A percentile compares a stretch with the other conserved stretches of the same genome.
phyloP scores from a whole-genome alignment of 495 filamentous ascomycete species.

The Penicillium egyptiacum region DNA sequence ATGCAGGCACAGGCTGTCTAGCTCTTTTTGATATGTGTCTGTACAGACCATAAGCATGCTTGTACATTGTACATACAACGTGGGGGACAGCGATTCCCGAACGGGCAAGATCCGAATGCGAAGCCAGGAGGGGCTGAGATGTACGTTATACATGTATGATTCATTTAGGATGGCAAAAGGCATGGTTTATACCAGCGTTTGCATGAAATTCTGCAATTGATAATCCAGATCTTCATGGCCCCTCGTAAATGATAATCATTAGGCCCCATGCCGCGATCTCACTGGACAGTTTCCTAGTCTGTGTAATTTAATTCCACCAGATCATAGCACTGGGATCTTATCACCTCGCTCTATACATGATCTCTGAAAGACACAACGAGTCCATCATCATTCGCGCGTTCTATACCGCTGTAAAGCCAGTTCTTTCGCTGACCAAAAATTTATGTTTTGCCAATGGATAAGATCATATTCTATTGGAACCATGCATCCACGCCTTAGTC shows the following conservation, averaged over 20 bases:
- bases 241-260: slow-evolving; percentile 20
- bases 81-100: not conserved
- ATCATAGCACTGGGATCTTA: too few relatives aligned
- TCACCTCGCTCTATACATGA: too few relatives aligned
- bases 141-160: slow-evolving; percentile 2
- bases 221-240: slow-evolving; percentile 5
- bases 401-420: too few relatives aligned
- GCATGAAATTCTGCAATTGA: slow-evolving; percentile 5
- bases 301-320: too few relatives aligned
- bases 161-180: slow-evolving; percentile 2
- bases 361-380: too few relatives aligned
- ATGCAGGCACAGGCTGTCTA: not conserved
- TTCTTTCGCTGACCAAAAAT: too few relatives aligned
- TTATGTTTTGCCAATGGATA: too few relatives aligned
- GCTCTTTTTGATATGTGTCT: not conserved
- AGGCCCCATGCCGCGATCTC: not conserved
- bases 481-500: too few relatives aligned
- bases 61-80: slow-evolving; percentile 1
- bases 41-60: not conserved
- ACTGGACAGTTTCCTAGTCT: too few relatives aligned
- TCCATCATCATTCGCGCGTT: too few relatives aligned
- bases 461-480: too few relatives aligned
- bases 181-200: not conserved
- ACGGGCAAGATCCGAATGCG: not conserved
- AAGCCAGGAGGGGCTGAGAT: not conserved